These are phyloP conservation scores for Lactifluus volemus DNA, from an alignment of 768 basidiomycete species.

Conservation along the genomic window DNA sequence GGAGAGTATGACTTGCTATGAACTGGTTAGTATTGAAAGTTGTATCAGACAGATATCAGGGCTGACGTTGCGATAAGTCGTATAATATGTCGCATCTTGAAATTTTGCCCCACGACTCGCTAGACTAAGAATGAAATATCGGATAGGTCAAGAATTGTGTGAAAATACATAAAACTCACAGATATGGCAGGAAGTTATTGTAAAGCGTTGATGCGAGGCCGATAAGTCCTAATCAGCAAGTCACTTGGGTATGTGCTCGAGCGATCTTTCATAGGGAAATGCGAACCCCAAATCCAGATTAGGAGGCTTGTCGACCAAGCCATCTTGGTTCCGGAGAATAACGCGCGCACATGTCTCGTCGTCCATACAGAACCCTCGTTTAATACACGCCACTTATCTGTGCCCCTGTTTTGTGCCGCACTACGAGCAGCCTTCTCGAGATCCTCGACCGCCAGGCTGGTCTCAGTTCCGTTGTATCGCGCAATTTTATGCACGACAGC, in stretches of 20 bases:
- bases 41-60: not conserved
- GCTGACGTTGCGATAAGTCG: slow-evolving; percentile 31
- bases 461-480: slow-evolving; percentile 38
- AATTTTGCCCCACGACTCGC: slow-evolving; percentile 29
- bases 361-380: slow-evolving; percentile 37
- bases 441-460: slow-evolving; percentile 36
- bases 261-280: not conserved
- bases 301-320: slow-evolving; percentile 59
- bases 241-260: not conserved
- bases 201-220: slow-evolving; percentile 31
- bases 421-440: slow-evolving; percentile 29
- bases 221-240: slow-evolving; percentile 24
- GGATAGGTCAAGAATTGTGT: not conserved
- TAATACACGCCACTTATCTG: slow-evolving; percentile 22
- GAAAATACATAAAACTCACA: slow-evolving; percentile 20
- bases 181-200: slow-evolving; percentile 31
- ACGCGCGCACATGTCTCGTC: slow-evolving; percentile 40
- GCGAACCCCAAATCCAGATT: slow-evolving; percentile 39
- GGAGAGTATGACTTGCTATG: slow-evolving; percentile 61
- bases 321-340: slow-evolving; percentile 57
- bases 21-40: not conserved
- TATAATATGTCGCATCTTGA: slow-evolving; percentile 29
- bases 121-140: slow-evolving; percentile 21
- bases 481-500: slow-evolving; percentile 42
- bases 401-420: slow-evolving; percentile 11